Conservation (phyloP, 108 stramenopile species). For the Phaeodactylum tricornutum region DNA sequence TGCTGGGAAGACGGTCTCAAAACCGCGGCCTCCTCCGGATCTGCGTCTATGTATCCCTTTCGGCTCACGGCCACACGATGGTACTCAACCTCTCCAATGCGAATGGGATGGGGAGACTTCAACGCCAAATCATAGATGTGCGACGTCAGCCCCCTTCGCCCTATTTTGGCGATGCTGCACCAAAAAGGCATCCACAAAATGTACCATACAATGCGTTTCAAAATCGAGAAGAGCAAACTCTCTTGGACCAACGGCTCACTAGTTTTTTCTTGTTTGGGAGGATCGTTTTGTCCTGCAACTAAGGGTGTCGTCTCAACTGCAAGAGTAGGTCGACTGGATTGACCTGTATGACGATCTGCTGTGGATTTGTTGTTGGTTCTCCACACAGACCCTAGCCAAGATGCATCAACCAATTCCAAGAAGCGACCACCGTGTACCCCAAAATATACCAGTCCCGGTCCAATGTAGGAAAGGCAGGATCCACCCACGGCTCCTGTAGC, state of each 20-base stretch:
- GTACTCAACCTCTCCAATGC: constrained; percentile 42
- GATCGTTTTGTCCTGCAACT: not conserved
- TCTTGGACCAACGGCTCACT: not conserved
- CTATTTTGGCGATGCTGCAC: constrained; percentile 43
- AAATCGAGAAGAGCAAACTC: not conserved
- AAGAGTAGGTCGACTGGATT: too few relatives aligned
- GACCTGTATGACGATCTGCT: not conserved
- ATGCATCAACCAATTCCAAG: constrained; percentile 28
- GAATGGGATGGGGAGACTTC: constrained; percentile 68
- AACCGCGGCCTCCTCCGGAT: not conserved
- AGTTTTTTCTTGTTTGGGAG: not conserved
- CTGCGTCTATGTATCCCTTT: not conserved
- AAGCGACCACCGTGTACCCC: constrained; percentile 71
- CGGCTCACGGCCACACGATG: not conserved
- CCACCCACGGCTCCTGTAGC: constrained; percentile 59
- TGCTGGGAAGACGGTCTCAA: not conserved
- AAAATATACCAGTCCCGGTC: constrained; percentile 71
- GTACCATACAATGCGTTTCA: constrained; percentile 35
- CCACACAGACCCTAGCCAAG: constrained; percentile 25
- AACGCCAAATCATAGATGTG: constrained; percentile 46
- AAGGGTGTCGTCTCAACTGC: constrained; percentile 1
- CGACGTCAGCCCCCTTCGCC: constrained; percentile 28
- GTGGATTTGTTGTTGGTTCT: not conserved
- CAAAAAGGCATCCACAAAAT: constrained; percentile 57
- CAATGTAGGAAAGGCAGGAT: constrained; percentile 61